Base-by-base conservation (phyloP, 257 asterid species). In the Eucommia ulmoides region DNA sequence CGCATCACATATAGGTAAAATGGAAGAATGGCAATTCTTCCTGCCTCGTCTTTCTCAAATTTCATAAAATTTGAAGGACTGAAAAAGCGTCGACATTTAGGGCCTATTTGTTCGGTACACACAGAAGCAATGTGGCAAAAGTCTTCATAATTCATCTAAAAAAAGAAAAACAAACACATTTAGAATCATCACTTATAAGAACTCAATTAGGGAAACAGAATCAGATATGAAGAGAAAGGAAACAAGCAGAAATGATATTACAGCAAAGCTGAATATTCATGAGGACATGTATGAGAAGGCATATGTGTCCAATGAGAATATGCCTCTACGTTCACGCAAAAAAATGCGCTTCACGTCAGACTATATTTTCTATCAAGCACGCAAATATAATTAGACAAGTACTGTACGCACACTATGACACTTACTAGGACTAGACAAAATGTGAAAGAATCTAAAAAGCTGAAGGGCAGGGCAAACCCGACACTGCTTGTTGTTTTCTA, bases 41-140 rank as follows among this genome's bases (percentile, higher is more conserved):
- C 99, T 3, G 93, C 79, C 70, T 91, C 99, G 60, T 91, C 99
- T 59, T 91, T 86, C 81, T 91, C 99, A 69, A 86, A 91, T 78
- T 91, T 91, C 99, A 91, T 91, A 86, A 91, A 91, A 76, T 91
- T 86, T n/a, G 99, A 86, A 52, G 97, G 94, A 60, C 97, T 91
- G 69, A 83, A 86, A 74, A 91, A 91, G 42, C 94, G 87, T 50
- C 94, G 80, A 64, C 95, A 79, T 74, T 91, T 86, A 54, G 87
- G 81, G 65, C 99, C 99, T 62, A 91, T 91, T 72, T 91, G 99
- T 67, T 83, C 97, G 48, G 96, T 71, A 67, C 99, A 91, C 55
- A 91, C 94, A 4, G 99, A 77, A 68, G 99, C 99, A 61, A 91
- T 91, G 81, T 91, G 97, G 88, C 99, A 91, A 70, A 91, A 91